Base-by-base conservation (phyloP, 2,329 filamentous ascomycete species). In the Phialocephala sp. region DNA sequence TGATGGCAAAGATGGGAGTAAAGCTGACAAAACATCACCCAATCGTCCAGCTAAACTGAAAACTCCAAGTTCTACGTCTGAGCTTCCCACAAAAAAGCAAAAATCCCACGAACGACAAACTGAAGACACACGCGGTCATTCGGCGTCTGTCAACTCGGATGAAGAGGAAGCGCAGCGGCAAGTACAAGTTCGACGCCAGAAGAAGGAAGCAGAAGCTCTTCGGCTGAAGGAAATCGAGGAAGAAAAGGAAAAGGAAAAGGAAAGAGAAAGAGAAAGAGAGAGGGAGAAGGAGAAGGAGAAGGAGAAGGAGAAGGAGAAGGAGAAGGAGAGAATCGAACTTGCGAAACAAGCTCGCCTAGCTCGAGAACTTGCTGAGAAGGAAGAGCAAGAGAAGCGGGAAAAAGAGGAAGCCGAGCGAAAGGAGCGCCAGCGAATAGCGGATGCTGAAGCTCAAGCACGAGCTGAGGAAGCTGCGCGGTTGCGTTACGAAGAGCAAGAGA, bases 101-200 rank as follows among this genome's bases (percentile, higher is more conserved):
- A 71, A 70, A 60, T 8, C 43, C 24, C 60, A 18, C 27, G 68
- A 69, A 39, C 60, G 60, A 39, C n/a, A 57, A 8, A 36, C 45
- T 4, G 68, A 71, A 24, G 66, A 69, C 36, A 18, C 32, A 32
- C 58, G 64, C 22, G 61, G 64, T 15, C 24, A 35, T 18, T 47
- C 64, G 73, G 36, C 83, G 82, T 59, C 80, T 78, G 73, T 78
- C 39, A 80, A 71, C 58, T n/a, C 54, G 1, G 69, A 76, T 64
- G 79, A 78, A 57, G 77, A 75, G 64, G 79, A 77, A 66, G 77
- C 76, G 59, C 73, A 58, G 24, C 60, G 59, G n/a, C 62, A 64
- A 43, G 60, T 52, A 12, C 59, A 69, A 41, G 32, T 67, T 47
- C 62, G 58, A 6, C 68, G 66, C 27, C 62, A 66, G 24, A 70